Evolutionary conservation across 495 filamentous ascomycete genomes (phyloP), one percentile per base, ranked within the genome.

Genomic region (Penicillium coprophilum): DNA sequence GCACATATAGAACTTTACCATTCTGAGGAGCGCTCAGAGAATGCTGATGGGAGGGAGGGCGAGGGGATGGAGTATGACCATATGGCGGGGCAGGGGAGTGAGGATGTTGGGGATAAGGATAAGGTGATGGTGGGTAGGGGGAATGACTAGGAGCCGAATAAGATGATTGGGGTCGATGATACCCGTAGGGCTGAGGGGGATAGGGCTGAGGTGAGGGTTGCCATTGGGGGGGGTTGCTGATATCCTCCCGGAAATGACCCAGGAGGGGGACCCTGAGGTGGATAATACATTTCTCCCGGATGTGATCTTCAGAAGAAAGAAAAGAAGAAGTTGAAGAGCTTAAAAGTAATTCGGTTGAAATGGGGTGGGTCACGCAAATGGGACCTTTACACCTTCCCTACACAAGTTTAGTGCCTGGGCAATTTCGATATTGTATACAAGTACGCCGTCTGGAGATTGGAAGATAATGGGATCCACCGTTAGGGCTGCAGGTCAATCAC

Each of bases 221-320:
- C 56, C 64, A 55, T 52, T 58, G 53, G 49, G 60, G 43, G 43
- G 50, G 53, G 54, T 31, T 61, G 61, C 43, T 64, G 61, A 70
- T 68, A 65, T 20, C 67, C 63, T 20, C 67, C 62, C 66, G 56
- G n/a, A n/a, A 61, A 19, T 62, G 60, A 51, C 32, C 63, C 64
- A 46, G 9, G 61, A 64, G 57, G 71, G 64, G 61, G 67, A 66
- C 71, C 73, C 64, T 12, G 39, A 3, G 32, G 41, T n/a, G 34
- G 45, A 32, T 31, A 36, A 23, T 54, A 46, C 52, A 54, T 54
- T 5, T n/a, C 23, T n/a, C 32, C 11, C 34, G 4, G 24, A 17
- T 20, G 21, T n/a, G n/a, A n/a, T n/a, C n/a, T n/a, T n/a, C n/a
- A n/a, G 21, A 31, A 48, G 20, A 39, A 21, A 19, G 21, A 28